Evolutionary conservation across 2,329 filamentous ascomycete species (phyloP), one percentile per base, ranked within the genome.

Genomic region (Zelopaecilomyces penicillatus): DNA sequence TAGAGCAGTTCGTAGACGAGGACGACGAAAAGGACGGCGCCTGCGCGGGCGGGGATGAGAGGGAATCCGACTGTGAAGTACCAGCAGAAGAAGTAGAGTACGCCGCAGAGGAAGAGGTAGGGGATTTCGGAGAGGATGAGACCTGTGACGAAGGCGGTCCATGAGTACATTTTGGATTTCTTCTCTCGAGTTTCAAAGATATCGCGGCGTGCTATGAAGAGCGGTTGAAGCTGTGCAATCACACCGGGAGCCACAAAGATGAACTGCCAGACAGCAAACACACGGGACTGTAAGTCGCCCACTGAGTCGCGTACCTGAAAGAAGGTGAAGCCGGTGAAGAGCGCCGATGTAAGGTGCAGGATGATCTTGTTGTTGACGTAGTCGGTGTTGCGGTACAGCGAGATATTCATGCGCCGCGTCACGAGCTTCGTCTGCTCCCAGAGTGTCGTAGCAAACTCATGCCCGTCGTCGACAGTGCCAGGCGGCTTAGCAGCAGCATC

Each of bases 401-500:
- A 69, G 0, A 76, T 57, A 52, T 79, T 80, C 63, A 73, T 76
- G 29, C 86, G 83, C 4, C 74, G 61, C 6, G 77, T 75, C 37
- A 86, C 83, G 43, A 84, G 70, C 51, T 70, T 76, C 36, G 81
- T 64, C 59, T 91, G 87, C 30, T 74, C 63, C 52, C 58, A 65
- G 50, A 89, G 76, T 0, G 83, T 73, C 5, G 79, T 81, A 0
- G 87, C 86, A 50, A 89, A 91, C 61, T 89, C 84, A 41, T 79
- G 71, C 48, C 78, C 84, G 42, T 74, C 68, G 27, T 71, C 66
- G 46, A 57, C 51, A 50, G 57, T 67, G 42, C 61, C 67, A 0
- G 64, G 59, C 1, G 70, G 61, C 50, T 66, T 69, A 12, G 66
- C 49, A 0, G 71, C 70, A 0, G 82, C 76, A 4, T 76, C 73